phyloP scores from a whole-genome alignment of 192 early-diverging fungal genomes.

The Podila epicladia region DNA sequence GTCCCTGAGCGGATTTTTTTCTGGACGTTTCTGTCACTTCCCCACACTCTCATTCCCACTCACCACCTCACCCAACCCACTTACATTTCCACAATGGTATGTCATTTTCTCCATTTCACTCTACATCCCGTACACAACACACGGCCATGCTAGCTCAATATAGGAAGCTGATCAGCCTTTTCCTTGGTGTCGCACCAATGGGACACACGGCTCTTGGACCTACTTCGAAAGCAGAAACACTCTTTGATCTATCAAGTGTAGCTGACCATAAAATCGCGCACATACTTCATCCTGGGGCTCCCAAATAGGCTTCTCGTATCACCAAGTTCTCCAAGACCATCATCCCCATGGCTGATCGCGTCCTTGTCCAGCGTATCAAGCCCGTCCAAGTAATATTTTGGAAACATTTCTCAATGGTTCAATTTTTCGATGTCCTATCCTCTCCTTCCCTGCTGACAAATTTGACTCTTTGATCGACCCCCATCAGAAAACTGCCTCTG shows the following conservation, averaged over 20 bases:
- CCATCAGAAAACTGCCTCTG: constrained; percentile 89
- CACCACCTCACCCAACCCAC: background rate
- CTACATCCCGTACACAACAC: background rate
- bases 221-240: no score
- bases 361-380: constrained; percentile 98
- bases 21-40: background rate
- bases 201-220: no score
- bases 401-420: background rate
- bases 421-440: background rate
- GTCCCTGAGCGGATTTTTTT: background rate
- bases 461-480: background rate
- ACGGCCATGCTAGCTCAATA: no score
- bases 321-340: constrained; percentile 77
- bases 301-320: constrained; percentile 40
- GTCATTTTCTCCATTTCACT: background rate
- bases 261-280: no score
- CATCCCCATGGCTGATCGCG: constrained; percentile 97
- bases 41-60: background rate
- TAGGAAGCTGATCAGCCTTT: no score
- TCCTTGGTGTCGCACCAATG: no score
- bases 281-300: background rate
- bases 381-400: constrained; percentile 72
- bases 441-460: constrained; percentile 3
- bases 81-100: background rate
- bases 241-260: no score